Evolutionary conservation across 495 filamentous ascomycete genomes (phyloP).

Genomic region (Neurospora sp.): DNA sequence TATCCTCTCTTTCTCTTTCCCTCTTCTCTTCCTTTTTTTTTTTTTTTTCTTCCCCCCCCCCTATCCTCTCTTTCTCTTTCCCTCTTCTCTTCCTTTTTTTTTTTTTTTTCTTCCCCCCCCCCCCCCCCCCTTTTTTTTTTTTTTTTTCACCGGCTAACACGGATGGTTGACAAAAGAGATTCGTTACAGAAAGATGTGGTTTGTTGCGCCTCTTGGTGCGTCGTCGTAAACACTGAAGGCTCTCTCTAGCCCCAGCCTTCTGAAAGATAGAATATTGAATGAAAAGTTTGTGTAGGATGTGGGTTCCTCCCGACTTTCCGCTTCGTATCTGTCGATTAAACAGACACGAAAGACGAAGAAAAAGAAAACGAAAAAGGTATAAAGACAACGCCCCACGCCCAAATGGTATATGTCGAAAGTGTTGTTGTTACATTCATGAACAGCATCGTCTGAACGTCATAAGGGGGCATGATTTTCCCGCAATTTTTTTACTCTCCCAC

Average conservation of each 20-base stretch:
- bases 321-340: background rate
- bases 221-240: background rate
- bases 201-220: background rate
- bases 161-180: background rate
- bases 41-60: no score
- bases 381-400: background rate
- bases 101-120: no score
- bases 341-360: background rate
- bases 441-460: constrained; percentile 8
- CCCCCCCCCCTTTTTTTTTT: no score
- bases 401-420: background rate
- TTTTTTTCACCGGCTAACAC: background rate
- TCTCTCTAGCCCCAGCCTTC: background rate
- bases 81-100: no score
- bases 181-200: background rate
- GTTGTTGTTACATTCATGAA: constrained; percentile 16
- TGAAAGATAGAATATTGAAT: background rate
- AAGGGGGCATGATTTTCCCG: constrained; percentile 9
- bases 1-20: no score
- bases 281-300: background rate
- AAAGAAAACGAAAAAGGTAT: background rate
- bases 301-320: background rate
- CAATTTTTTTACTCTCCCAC: constrained; percentile 14
- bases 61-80: no score
- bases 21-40: no score